These are phyloP conservation scores for Chalara sp. DNA, from an alignment of 2,329 filamentous ascomycete species.

Conservation along the genomic window DNA sequence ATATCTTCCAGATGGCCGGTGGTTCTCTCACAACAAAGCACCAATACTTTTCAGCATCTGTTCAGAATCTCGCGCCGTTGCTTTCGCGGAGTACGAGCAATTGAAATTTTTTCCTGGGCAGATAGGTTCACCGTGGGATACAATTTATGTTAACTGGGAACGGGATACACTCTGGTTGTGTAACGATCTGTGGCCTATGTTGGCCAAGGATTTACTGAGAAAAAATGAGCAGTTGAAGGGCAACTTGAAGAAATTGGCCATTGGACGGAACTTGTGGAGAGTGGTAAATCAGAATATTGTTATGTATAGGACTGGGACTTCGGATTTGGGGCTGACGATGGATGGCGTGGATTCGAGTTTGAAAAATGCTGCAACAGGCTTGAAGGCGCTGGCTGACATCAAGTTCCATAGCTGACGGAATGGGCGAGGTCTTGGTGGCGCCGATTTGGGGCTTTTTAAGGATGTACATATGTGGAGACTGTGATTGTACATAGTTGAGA, in stretches of 20 bases:
- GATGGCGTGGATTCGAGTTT: neutral
- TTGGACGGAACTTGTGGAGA: conserved; percentile 7
- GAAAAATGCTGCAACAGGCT: neutral
- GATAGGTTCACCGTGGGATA: conserved; percentile 1
- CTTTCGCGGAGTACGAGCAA: conserved; percentile 13
- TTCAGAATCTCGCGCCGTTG: conserved; percentile 13
- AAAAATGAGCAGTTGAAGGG: conserved; percentile 10
- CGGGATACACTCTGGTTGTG: conserved; percentile 10
- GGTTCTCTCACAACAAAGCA: conserved; percentile 13
- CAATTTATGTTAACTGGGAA: conserved; percentile 12
- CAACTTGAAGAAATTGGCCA: conserved; percentile 7
- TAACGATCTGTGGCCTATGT: conserved; percentile 1
- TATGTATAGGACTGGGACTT: conserved; percentile 1
- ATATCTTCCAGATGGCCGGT: conserved; percentile 6
- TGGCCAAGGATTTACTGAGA: conserved; percentile 6
- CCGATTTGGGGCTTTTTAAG: too few species aligned
- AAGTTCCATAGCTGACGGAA: conserved; percentile 4
- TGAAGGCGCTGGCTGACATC: conserved; percentile 8
- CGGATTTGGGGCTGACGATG: neutral
- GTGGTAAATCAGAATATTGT: conserved; percentile 3
- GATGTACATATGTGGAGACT: too few species aligned
- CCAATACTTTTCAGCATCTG: conserved; percentile 13
- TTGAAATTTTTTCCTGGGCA: conserved; percentile 19
- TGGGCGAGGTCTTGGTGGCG: too few species aligned
- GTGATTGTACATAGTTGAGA: too few species aligned